phyloP scores from a whole-genome alignment of 495 filamentous ascomycete genomes.

The Aspergillus asperescens region DNA sequence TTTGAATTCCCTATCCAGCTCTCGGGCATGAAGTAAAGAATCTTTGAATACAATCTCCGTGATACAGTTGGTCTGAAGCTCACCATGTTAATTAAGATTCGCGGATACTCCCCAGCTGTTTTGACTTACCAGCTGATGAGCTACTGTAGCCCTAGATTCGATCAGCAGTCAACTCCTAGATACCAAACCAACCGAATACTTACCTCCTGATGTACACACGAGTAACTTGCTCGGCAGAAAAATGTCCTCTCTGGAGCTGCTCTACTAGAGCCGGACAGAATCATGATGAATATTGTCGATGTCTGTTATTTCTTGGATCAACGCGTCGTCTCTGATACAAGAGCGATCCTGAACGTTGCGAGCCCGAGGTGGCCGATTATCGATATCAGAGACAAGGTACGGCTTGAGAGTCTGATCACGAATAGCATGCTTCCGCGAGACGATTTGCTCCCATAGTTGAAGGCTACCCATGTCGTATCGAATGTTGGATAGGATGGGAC shows the following conservation, averaged over 20 bases:
- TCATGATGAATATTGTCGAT: slow-evolving; percentile 40
- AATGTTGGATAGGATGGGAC: neutral
- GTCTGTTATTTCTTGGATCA: slow-evolving; percentile 33
- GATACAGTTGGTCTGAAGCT: slow-evolving; percentile 49
- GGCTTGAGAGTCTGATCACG: slow-evolving; percentile 27
- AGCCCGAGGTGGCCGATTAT: slow-evolving; percentile 23
- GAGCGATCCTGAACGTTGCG: slow-evolving; percentile 23
- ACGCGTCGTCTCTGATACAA: slow-evolving; percentile 20
- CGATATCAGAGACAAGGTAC: slow-evolving; percentile 27
- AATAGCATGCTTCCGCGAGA: slow-evolving; percentile 26
- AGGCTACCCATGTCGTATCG: slow-evolving; percentile 16
- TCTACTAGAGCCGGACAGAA: slow-evolving; percentile 28
- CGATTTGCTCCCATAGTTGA: slow-evolving; percentile 30
- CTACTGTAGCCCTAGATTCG: slow-evolving; percentile 43
- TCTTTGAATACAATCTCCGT: slow-evolving; percentile 60
- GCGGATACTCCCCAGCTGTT: neutral
- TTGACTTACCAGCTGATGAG: slow-evolving; percentile 48
- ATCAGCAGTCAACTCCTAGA: no score
- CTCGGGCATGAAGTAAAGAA: slow-evolving; percentile 52
- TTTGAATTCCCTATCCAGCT: slow-evolving; percentile 48
- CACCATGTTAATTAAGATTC: neutral
- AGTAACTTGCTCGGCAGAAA: slow-evolving; percentile 39
- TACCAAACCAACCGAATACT: neutral
- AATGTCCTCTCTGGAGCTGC: slow-evolving; percentile 31
- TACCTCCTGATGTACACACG: slow-evolving; percentile 49